Base-by-base conservation (phyloP, 1,284 basidiomycete genomes). In the Cutaneotrichosporon cyanovorans region DNA sequence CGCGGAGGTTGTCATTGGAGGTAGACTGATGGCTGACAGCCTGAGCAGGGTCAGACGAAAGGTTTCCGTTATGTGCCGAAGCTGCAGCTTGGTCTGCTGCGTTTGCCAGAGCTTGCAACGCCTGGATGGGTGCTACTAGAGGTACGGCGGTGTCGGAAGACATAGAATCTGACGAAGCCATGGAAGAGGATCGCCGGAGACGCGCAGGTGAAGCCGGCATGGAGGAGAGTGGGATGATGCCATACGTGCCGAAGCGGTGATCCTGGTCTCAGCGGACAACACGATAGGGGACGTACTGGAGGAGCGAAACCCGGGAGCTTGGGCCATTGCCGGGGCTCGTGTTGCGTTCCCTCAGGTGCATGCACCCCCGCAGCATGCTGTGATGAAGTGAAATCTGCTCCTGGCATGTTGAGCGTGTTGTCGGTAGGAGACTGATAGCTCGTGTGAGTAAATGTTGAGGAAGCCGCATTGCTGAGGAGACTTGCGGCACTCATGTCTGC, bases 211-310 rank as follows among this genome's bases (percentile, higher is more conserved):
- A 86, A 76, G 11, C 86, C 81, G 68, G 83, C 80, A 38, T 87
- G 76, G 40, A 89, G 14, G 61, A 63, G 9, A 63, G 48, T 2
- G 63, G 67, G 23, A 69, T 79, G 56, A 91, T 88, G 15, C 88
- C 89, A 62, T 92, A 92, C 14, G 84, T 85, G 20, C 85, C 85
- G 66, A 89, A 90, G 66, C 88, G 87, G 71, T 90, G 86, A 23
- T 84, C 82, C 84, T 87, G n/a, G n/a, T 34, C 21, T 20, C 31
- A 37, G 40, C 38, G 58, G 47, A 58, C 41, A 60, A 48, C 53
- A 18, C 56, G 53, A 45, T 10, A 19, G n/a, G 15, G 20, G 18
- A 53, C 53, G 62, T 67, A 88, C 85, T 45, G 87, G 88, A 21
- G 88, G 85, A 18, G 87, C 84, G 68, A 91, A 91, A 2, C 88